These are phyloP conservation scores for Pseudocercospora fijiensis DNA, from an alignment of 2,329 filamentous ascomycete genomes.

Conservation along the genomic window DNA sequence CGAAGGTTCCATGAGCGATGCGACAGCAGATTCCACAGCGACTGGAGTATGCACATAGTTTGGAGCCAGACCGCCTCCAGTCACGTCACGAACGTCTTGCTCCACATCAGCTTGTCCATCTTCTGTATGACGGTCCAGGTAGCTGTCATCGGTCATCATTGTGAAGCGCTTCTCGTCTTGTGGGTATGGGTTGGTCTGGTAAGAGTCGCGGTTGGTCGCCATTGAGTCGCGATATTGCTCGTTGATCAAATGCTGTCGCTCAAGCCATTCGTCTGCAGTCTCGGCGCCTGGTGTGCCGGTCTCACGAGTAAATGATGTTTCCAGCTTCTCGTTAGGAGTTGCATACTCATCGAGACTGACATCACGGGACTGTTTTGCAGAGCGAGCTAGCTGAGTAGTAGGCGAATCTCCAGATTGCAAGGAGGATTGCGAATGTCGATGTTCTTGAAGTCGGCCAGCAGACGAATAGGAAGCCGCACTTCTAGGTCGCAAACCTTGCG, in stretches of 20 bases:
- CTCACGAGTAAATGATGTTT: conserved; percentile 51
- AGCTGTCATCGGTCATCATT: conserved; percentile 56
- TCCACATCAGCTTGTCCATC: conserved; percentile 56
- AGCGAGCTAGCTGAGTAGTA: conserved; percentile 55
- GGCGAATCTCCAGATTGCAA: conserved; percentile 59
- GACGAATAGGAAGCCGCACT: conserved; percentile 54
- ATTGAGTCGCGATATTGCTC: conserved; percentile 54
- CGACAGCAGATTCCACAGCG: conserved; percentile 84
- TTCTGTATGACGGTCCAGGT: conserved; percentile 39
- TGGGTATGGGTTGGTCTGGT: conserved; percentile 52
- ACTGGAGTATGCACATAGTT: conserved; percentile 70
- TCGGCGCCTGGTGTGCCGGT: conserved; percentile 35
- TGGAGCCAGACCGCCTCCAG: conserved; percentile 67
- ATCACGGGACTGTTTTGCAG: conserved; percentile 53
- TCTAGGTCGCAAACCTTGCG: conserved; percentile 35
- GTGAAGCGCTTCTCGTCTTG: conserved; percentile 55
- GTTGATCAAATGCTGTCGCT: conserved; percentile 59
- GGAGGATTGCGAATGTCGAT: conserved; percentile 57
- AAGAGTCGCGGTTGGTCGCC: conserved; percentile 38
- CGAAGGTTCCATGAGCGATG: conserved; percentile 83
- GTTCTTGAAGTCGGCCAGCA: conserved; percentile 56
- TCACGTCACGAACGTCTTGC: conserved; percentile 61
- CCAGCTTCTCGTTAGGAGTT: conserved; percentile 39
- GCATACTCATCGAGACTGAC: conserved; percentile 44
- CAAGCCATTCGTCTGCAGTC: conserved; percentile 52